Base-by-base conservation (phyloP, 2,329 filamentous ascomycete genomes). In the Colletotrichum lindemuthianum region DNA sequence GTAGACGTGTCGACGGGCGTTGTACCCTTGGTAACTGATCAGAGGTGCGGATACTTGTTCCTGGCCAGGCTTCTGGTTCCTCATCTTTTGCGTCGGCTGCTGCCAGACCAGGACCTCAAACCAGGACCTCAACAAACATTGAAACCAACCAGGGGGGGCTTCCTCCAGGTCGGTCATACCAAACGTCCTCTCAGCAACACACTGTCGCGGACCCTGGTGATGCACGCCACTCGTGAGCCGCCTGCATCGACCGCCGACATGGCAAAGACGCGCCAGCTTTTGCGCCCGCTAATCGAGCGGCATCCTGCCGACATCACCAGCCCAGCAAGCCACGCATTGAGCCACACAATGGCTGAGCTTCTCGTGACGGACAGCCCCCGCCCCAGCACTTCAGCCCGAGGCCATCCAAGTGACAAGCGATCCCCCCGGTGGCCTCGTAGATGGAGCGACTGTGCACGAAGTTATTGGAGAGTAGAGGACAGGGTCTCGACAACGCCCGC, bases 341-440 rank as follows among this genome's bases (percentile, higher is more conserved):
- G 24, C 24, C 24, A 24, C 24, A 24, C 24, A 24, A 4, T 24
- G 24, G 24, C 24, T 24, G 5, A 24, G 24, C 24, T 24, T 24
- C 24, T 24, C 24, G 24, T 24, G 24, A 24, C 24, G 24, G 24
- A 24, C 24, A 24, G 24, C 4, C 24, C 24, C 24, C 24, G 24
- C 24, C 24, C 24, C 24, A 24, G 24, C 24, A 24, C 24, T 24
- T 24, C 24, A 24, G 24, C 24, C 24, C 24, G 24, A 24, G 24
- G 24, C 24, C 24, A 24, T 24, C 24, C 24, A 24, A 44, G 50
- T 11, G 40, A 55, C 40, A 55, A 64, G 32, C 50, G 60, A 64
- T n/a, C 37, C 48, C 39, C 8, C 24, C 41, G 13, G 32, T 32
- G 55, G 36, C 56, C 15, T 24, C 6, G 9, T 16, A 36, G 36